Conservation (phyloP, 2,329 filamentous ascomycete genomes). For the Pyricularia grisea region DNA sequence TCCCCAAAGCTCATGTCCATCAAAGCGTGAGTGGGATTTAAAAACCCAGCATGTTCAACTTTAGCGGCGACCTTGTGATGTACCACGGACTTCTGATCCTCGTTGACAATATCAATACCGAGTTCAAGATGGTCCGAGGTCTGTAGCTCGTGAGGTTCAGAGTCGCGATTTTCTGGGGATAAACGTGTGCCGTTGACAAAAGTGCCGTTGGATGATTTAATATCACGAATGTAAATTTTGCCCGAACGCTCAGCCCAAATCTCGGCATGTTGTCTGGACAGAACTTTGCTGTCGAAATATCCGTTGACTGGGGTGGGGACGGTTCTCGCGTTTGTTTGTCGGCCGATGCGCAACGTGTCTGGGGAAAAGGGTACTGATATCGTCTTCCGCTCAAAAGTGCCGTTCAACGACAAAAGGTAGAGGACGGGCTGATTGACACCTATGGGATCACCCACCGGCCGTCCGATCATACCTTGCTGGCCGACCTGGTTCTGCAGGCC, state of each 20-base stretch:
- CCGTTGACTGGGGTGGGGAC: conserved; percentile 85
- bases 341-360: conserved; percentile 89
- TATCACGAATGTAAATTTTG: conserved; percentile 91
- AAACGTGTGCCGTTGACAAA: conserved; percentile 91
- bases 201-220: conserved; percentile 97
- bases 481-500: conserved; percentile 27
- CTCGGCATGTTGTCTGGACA: conserved; percentile 92
- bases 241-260: conserved; percentile 81
- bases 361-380: conserved; percentile 88
- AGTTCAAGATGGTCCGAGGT: conserved; percentile 88
- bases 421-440: conserved; percentile 66
- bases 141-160: conserved; percentile 86
- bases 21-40: conserved; percentile 64
- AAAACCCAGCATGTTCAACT: conserved; percentile 87
- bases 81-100: conserved; percentile 96
- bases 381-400: conserved; percentile 94
- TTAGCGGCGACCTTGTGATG: conserved; percentile 97
- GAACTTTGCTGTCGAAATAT: conserved; percentile 95
- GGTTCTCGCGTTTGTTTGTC: conserved; percentile 95
- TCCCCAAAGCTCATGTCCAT: conserved; percentile 90
- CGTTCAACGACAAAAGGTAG: conserved; percentile 82
- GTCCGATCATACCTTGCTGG: conserved; percentile 39
- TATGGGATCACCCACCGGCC: conserved; percentile 56
- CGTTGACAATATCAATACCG: conserved; percentile 96
- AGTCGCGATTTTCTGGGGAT: conserved; percentile 91